Base-by-base conservation (phyloP, 2,329 filamentous ascomycete species). In the Pseudogymnoascus sp. region DNA sequence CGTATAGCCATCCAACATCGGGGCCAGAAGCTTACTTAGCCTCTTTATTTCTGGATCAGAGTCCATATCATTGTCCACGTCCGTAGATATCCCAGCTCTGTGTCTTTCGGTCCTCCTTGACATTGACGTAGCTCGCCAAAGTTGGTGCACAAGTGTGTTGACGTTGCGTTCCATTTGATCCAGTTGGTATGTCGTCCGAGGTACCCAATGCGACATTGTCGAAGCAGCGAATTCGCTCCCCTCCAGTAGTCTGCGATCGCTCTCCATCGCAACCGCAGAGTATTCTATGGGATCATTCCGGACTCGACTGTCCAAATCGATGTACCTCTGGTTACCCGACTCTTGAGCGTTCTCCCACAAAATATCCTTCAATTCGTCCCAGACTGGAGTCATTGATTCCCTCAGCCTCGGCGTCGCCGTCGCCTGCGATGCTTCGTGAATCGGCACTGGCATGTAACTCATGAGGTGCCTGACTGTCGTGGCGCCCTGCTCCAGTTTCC, bases 171-270 rank as follows among this genome's bases (percentile, higher is more conserved):
- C 47, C 47, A 53, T n/a, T 33, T 15, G 47, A 33, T 53, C 47
- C 47, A 53, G 15, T 53, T 53, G 47, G 8, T 33, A 33, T 20
- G 47, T 53, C n/a, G 28, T 53, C 47, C 47, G 28, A 2, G 57
- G 57, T 11, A 25, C 22, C 57, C 57, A 58, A 20, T 58, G 14
- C 12, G 33, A 39, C 57, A 58, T 58, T 58, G 18, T 58, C 7
- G 37, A 37, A 37, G 20, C 57, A 4, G 35, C 35, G 12, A 58
- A 58, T 37, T 58, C 37, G 12, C 14, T 38, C 8, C 47, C 47
- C 33, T 53, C 28, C 28, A 33, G 47, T 53, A 53, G 5, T 28
- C 25, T 53, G 28, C 47, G 47, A 53, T 53, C 47, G 47, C 47
- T 58, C 12, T 39, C 57, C 1, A 58, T 35, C 1, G 57, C 57